Conservation (phyloP, 768 basidiomycete species). For the Leccinum rimulosum region DNA sequence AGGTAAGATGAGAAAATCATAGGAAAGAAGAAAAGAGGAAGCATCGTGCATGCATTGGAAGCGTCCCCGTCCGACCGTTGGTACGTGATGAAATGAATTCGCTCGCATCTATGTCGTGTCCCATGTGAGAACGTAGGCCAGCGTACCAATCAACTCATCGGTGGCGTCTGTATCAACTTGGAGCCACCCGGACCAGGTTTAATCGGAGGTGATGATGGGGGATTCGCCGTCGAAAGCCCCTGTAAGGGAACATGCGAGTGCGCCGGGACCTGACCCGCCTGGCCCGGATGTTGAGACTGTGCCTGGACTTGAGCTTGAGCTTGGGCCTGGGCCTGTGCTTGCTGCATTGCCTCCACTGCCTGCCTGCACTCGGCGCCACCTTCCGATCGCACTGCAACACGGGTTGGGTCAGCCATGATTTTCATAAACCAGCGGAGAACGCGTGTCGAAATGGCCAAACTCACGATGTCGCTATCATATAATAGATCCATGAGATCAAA, state of each 20-base stretch:
- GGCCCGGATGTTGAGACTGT: constrained; percentile 21
- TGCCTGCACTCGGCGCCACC: constrained; percentile 76
- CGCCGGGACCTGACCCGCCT: constrained; percentile 18
- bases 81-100: constrained; percentile 7
- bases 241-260: constrained; percentile 25
- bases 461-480: constrained; percentile 69
- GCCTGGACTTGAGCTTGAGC: constrained; percentile 20
- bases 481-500: constrained; percentile 26
- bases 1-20: not conserved
- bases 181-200: constrained; percentile 25
- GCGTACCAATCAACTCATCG: constrained; percentile 13
- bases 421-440: constrained; percentile 23
- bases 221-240: constrained; percentile 19
- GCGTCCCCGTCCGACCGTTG: constrained; percentile 22
- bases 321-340: constrained; percentile 26
- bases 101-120: constrained; percentile 21
- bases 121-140: not conserved
- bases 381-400: constrained; percentile 70
- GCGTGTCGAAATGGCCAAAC: constrained; percentile 33
- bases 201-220: constrained; percentile 19
- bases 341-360: constrained; percentile 37
- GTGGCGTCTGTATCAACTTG: constrained; percentile 18
- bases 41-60: constrained; percentile 10
- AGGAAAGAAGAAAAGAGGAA: not conserved
- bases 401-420: constrained; percentile 23